Conservation (phyloP, 441 rosid species). For the Flueggea neowawraea region DNA sequence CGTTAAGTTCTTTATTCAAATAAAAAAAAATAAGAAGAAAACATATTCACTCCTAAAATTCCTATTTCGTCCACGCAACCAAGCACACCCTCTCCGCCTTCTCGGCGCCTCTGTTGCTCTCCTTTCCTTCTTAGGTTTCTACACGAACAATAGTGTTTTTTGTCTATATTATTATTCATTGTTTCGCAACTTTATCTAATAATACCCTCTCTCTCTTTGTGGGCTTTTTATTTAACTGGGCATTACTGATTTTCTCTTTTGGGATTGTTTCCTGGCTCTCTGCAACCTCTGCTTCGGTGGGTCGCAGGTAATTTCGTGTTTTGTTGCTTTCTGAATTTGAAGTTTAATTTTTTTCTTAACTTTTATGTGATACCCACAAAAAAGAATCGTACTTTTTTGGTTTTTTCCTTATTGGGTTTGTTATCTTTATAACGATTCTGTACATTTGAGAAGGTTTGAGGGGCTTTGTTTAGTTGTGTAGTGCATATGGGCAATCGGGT, state of each 20-base stretch:
- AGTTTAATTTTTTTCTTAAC: not conserved
- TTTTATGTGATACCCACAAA: not conserved
- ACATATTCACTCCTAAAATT: not conserved
- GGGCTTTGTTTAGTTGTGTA: not conserved
- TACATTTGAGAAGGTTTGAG: too few relatives aligned
- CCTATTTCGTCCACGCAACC: slow-evolving; percentile 48
- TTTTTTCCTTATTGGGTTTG: not conserved
- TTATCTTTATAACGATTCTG: not conserved
- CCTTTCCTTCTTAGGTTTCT: not conserved
- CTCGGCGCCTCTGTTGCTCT: too few relatives aligned
- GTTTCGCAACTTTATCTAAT: not conserved
- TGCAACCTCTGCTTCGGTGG: not conserved
- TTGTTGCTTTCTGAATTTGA: not conserved
- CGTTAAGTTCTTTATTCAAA: not conserved
- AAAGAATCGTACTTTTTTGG: not conserved
- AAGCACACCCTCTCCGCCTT: slow-evolving; percentile 3
- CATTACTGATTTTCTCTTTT: not conserved
- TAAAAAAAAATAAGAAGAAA: not conserved
- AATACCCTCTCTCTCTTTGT: too few relatives aligned
- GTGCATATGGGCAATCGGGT: not conserved
- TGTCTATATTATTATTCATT: not conserved
- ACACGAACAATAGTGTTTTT: not conserved
- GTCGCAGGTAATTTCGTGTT: not conserved
- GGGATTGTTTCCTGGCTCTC: not conserved
- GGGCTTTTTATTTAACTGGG: too few relatives aligned